Evolutionary conservation across 1,284 basidiomycete genomes (phyloP), one percentile per base, ranked within the genome.

Genomic region (Fomitopsis palustris): DNA sequence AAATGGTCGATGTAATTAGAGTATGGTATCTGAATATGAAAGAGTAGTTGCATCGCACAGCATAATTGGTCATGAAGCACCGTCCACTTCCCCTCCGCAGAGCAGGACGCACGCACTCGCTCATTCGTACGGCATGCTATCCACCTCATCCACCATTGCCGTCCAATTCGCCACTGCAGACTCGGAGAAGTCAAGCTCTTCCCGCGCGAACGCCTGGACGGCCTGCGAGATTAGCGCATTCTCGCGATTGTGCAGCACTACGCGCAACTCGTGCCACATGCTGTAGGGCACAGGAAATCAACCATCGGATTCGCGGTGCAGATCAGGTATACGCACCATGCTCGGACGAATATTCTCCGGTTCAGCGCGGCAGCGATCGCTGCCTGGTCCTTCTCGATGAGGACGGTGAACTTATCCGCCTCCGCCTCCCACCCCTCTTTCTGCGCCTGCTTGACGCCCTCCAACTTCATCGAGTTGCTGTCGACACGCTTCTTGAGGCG

Each of bases 261-360:
- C 89, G 14, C 91, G 85, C 16, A 96, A 78, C 72, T 96, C 94
- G 67, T 95, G 91, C 93, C 94, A 96, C 83, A 96, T 84, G 64
- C 94, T 93, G 59, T 10, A 17, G 25, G n/a, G 47, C 3, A 45
- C 21, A 17, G 33, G 33, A 16, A 1, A 25, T 49, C 25, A 55
- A 53, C 8, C n/a, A n/a, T n/a, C n/a, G n/a, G n/a, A n/a, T n/a
- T n/a, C n/a, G n/a, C n/a, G n/a, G n/a, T n/a, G n/a, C n/a, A n/a
- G n/a, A n/a, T n/a, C n/a, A n/a, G n/a, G n/a, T n/a, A n/a, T 14
- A 71, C 85, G 65, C 65, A 92, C 91, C 86, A 92, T 59, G 89
- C 89, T 42, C 92, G 86, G 61, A 95, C 88, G 69, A 95, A 95
- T 9, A 95, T 84, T 33, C 93, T 79, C 61, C 93, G 78, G 59